These are phyloP conservation scores for Syncephalis plumigaleata DNA, from an alignment of 371 early-diverging fungal species.

Conservation along the genomic window DNA sequence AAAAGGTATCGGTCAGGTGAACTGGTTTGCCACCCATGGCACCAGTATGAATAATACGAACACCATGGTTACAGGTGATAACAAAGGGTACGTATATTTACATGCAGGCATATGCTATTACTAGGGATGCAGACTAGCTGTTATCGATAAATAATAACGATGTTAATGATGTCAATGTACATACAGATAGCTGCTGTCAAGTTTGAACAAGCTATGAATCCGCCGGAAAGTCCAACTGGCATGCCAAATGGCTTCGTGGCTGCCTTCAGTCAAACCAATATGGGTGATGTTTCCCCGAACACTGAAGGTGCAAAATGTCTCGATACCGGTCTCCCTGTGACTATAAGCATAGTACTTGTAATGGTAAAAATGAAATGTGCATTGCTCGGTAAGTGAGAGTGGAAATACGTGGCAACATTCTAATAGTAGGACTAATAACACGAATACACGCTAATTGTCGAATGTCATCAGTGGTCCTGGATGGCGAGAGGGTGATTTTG, in stretches of 20 bases:
- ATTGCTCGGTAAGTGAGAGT: constrained; percentile 16
- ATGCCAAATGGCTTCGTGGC: constrained; percentile 18
- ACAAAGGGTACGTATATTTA: constrained; percentile 34
- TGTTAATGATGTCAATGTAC: too few species aligned
- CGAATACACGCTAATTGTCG: too few species aligned
- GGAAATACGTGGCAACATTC: neutral
- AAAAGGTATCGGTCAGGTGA: constrained; percentile 8
- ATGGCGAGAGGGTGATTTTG: constrained; percentile 15
- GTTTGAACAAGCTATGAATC: too few species aligned
- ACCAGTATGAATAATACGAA: constrained; percentile 38
- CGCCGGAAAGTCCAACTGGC: too few species aligned
- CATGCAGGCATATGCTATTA: too few species aligned
- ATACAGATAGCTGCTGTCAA: constrained; percentile 11
- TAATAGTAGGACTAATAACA: neutral
- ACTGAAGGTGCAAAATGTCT: constrained; percentile 29
- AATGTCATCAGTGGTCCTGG: constrained; percentile 20
- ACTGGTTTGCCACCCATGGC: constrained; percentile 46
- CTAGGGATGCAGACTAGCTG: too few species aligned
- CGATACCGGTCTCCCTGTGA: constrained; percentile 40
- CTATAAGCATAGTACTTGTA: constrained; percentile 13
- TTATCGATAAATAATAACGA: too few species aligned
- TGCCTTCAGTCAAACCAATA: constrained; percentile 42
- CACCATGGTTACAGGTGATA: constrained; percentile 35
- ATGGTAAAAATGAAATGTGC: constrained; percentile 9
- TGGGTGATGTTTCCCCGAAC: constrained; percentile 45